These are phyloP conservation scores for Naganishia friedmannii DNA, from an alignment of 768 basidiomycete species.

Conservation along the genomic window DNA sequence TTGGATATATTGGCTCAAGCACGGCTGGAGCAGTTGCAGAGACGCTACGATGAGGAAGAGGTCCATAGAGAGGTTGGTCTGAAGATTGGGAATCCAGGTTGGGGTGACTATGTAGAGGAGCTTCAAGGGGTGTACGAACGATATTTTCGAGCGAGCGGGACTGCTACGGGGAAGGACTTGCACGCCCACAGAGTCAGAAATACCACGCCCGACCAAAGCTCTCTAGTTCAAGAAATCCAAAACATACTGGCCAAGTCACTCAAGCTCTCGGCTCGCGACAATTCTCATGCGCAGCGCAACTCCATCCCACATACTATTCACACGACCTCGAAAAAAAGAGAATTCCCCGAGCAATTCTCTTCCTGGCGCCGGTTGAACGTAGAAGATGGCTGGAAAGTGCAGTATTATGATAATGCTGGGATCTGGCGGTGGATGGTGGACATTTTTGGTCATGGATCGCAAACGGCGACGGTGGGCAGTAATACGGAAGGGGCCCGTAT, in stretches of 20 bases:
- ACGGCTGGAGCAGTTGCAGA: not conserved
- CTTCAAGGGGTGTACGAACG: not conserved
- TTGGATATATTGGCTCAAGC: not conserved
- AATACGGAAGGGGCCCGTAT: not conserved
- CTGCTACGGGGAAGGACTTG: too few species aligned
- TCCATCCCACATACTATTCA: conserved; percentile 35
- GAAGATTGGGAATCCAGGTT: conserved; percentile 5
- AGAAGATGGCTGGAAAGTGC: conserved; percentile 31
- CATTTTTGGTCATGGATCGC: not conserved
- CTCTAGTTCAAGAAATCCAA: not conserved
- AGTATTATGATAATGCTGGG: conserved; percentile 33
- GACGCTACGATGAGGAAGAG: not conserved
- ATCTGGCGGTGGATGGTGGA: conserved; percentile 34
- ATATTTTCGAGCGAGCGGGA: not conserved
- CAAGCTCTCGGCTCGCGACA: not conserved
- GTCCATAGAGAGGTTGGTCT: not conserved
- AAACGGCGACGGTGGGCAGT: not conserved
- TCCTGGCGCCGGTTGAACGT: conserved; percentile 33
- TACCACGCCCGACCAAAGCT: not conserved
- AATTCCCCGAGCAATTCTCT: conserved; percentile 37
- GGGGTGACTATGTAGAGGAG: not conserved
- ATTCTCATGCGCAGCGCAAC: not conserved
- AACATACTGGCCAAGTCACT: not conserved
- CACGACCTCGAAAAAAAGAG: conserved; percentile 32
- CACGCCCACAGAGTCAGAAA: not conserved